Evolutionary conservation across 805 yeast species (phyloP).

Genomic region (Barnettozyma sucrosica): DNA sequence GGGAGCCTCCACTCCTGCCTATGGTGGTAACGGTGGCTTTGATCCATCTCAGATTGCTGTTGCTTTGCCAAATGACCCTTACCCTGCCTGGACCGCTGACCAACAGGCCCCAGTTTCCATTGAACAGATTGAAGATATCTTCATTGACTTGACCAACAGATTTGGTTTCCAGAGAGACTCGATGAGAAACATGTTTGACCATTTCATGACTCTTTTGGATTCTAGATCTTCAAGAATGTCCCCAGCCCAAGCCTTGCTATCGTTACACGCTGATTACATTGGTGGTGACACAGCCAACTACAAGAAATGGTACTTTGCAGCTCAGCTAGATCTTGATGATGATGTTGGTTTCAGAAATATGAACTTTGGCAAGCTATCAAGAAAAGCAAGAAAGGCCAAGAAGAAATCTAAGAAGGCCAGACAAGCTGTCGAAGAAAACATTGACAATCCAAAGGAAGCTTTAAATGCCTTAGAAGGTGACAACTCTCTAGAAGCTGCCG

Average conservation of each 20-base stretch:
- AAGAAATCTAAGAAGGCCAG: conserved; percentile 76
- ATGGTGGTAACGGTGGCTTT: conserved; percentile 55
- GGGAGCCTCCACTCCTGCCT: conserved; percentile 92
- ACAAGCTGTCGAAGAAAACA: conserved; percentile 62
- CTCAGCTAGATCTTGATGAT: conserved; percentile 82
- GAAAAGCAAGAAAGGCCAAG: conserved; percentile 75
- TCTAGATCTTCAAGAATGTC: conserved; percentile 86
- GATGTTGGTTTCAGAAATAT: conserved; percentile 78
- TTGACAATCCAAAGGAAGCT: conserved; percentile 54
- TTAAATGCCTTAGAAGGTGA: conserved; percentile 72
- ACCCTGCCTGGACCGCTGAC: conserved; percentile 99
- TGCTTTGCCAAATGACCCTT: conserved; percentile 85
- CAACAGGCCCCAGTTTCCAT: conserved; percentile 81
- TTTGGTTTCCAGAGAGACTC: conserved; percentile 91
- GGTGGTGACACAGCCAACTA: conserved; percentile 86
- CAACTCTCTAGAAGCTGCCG: conserved; percentile 78
- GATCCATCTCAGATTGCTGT: conserved; percentile 59
- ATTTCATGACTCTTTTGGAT: conserved; percentile 78
- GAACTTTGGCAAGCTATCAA: conserved; percentile 68
- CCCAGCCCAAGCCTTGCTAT: conserved; percentile 78
- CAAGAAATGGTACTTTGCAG: conserved; percentile 85
- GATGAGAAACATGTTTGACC: conserved; percentile 87
- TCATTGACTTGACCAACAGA: conserved; percentile 75
- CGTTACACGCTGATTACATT: conserved; percentile 80
- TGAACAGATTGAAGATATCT: conserved; percentile 82